Evolutionary conservation across 192 early-diverging fungal species (phyloP).

Genomic region (Linnemannia exigua): DNA sequence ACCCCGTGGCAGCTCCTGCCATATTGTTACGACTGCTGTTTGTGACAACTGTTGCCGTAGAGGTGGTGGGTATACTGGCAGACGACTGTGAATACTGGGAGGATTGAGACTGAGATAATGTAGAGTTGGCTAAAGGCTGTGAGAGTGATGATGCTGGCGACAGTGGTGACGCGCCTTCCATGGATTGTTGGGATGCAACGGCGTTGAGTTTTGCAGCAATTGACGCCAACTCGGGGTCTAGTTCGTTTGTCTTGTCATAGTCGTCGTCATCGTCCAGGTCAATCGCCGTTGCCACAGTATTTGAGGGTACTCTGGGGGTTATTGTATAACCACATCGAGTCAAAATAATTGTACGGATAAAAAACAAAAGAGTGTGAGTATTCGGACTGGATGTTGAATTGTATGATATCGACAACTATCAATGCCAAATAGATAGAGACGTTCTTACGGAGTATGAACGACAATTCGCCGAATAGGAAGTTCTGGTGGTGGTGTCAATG

Average conservation of each 20-base stretch:
- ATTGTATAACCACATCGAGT: too few relatives aligned
- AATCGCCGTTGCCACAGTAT: neutral
- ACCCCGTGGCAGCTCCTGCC: neutral
- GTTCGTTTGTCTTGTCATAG: neutral
- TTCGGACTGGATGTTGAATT: neutral
- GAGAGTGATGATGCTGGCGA: slow-evolving; percentile 14
- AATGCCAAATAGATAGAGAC: neutral
- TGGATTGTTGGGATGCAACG: neutral
- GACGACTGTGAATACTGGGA: neutral
- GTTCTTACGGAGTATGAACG: neutral
- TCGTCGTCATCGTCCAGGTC: slow-evolving; percentile 16
- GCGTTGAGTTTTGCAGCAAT: slow-evolving; percentile 35
- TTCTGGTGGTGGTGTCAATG: slow-evolving; percentile 66
- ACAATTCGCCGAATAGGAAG: neutral
- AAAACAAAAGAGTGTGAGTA: neutral
- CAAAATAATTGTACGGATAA: neutral
- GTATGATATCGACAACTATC: neutral
- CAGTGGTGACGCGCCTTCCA: slow-evolving; percentile 1
- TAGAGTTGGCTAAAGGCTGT: neutral
- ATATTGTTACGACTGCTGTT: neutral
- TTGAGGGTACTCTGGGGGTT: neutral
- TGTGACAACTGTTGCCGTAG: neutral
- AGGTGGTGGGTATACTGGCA: neutral
- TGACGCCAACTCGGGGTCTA: slow-evolving; percentile 65
- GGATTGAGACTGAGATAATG: neutral